Conservation (phyloP, 192 early-diverging fungal species). For the Coemansia sp. region DNA sequence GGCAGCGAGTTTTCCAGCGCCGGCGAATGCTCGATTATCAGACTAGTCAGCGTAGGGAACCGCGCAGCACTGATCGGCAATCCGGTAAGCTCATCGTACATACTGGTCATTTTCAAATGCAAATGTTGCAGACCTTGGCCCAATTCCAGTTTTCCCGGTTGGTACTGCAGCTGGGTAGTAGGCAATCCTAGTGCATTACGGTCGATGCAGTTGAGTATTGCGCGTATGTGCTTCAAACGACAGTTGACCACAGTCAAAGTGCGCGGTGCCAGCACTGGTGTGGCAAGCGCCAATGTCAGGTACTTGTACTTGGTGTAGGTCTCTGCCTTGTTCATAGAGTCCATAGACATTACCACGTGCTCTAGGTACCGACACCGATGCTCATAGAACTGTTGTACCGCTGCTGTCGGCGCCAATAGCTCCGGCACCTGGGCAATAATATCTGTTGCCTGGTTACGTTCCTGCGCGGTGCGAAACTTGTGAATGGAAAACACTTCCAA, state of each 20-base stretch:
- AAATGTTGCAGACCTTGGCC: conserved; percentile 41
- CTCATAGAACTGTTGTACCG: conserved; percentile 55
- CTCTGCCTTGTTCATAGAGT: conserved; percentile 54
- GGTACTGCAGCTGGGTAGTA: conserved; percentile 41
- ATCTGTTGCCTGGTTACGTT: conserved; percentile 52
- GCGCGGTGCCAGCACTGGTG: conserved; percentile 48
- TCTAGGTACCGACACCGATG: conserved; percentile 49
- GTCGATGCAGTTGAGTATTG: conserved; percentile 55
- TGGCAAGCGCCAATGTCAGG: conserved; percentile 43
- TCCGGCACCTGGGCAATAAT: conserved; percentile 53
- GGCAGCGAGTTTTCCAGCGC: conserved; percentile 52
- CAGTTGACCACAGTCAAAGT: conserved; percentile 53
- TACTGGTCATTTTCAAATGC: conserved; percentile 50
- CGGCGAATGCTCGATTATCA: conserved; percentile 54
- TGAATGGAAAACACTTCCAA: conserved; percentile 52
- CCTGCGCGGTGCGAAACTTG: conserved; percentile 47
- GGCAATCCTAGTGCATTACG: conserved; percentile 48
- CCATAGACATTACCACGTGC: conserved; percentile 55
- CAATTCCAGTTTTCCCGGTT: conserved; percentile 41
- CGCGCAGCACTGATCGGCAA: conserved; percentile 42
- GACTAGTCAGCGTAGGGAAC: conserved; percentile 40
- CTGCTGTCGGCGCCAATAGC: conserved; percentile 39
- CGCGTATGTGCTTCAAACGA: conserved; percentile 50
- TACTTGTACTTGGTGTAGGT: conserved; percentile 56
- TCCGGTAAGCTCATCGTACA: conserved; percentile 51